Evolutionary conservation across 1,284 basidiomycete species (phyloP), one percentile per base, ranked within the genome.

Genomic region (Papiliotrema nemorosa): DNA sequence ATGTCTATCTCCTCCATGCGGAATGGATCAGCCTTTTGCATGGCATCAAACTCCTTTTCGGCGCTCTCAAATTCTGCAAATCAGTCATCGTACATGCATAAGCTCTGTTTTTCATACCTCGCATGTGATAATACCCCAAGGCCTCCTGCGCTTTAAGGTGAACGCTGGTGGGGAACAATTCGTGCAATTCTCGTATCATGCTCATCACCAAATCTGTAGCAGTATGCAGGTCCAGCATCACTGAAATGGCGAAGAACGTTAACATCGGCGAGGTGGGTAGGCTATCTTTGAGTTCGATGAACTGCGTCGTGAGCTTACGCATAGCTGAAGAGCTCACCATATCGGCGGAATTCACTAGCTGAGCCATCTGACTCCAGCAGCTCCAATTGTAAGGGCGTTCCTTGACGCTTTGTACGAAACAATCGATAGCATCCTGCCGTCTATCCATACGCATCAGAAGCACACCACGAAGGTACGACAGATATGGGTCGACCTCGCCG

Each of bases 301-400:
- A 73, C 69, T 75, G 49, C 10, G 5, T 26, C 20, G n/a, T 57
- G 27, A 50, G 45, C 34, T 38, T 9, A 37, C 16, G 20, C 38
- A 9, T 2, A 52, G 36, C 12, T 9, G 25, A 5, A 14, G 39
- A 31, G 29, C 75, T 44, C 35, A 93, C 92, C 83, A 93, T 90
- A 75, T 92, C 90, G n/a, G 84, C 84, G 54, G 92, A 90, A 31
- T 86, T 84, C 25, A 96, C 81, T 62, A 90, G 86, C 46, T 83
- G 83, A 2, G 84, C 84, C 20, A 97, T 78, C 48, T 91, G 80
- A 20, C 81, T 78, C 94, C 96, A 99, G 3, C 86, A 81, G 24
- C 88, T 89, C 94, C 96, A 99, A 69, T 97, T 97, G 85, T 91
- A 98, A 7, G 90, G 86, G 65, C 87, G 90, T 3, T 80, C 78